These are phyloP conservation scores for Chaetomidium leptoderma DNA, from an alignment of 495 filamentous ascomycete genomes.

Conservation along the genomic window DNA sequence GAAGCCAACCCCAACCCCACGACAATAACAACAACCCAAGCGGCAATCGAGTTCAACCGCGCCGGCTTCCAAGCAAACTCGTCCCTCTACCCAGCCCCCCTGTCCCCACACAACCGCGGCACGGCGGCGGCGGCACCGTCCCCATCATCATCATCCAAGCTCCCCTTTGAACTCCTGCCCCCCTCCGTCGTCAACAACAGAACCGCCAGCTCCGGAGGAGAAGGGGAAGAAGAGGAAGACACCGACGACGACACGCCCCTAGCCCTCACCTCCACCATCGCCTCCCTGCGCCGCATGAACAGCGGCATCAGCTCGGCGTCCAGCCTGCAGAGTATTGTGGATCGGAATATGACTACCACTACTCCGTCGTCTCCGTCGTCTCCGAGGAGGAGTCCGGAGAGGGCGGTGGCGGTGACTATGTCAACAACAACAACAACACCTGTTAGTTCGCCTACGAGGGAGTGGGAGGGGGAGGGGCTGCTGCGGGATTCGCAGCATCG, in stretches of 20 bases:
- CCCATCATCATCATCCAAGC: not conserved
- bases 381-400: not conserved
- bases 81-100: not conserved
- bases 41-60: slow-evolving; percentile 15
- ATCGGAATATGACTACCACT: not conserved
- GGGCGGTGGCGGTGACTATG: not conserved
- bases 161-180: not conserved
- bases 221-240: not conserved
- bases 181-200: not conserved
- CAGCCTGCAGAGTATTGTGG: slow-evolving; percentile 13
- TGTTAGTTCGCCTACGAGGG: not conserved
- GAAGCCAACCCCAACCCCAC: slow-evolving; percentile 7
- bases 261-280: slow-evolving; percentile 18
- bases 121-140: not conserved
- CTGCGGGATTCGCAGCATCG: not conserved
- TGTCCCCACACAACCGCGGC: not conserved
- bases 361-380: no score
- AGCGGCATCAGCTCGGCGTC: slow-evolving; percentile 21
- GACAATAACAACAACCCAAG: not conserved
- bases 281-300: slow-evolving; percentile 30
- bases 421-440: no score
- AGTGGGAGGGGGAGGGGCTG: not conserved
- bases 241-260: slow-evolving; percentile 4
- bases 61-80: slow-evolving; percentile 15
- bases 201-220: not conserved